These are phyloP conservation scores for Bigelowiella natans DNA, from an alignment of 78 protist species.

Conservation along the genomic window DNA sequence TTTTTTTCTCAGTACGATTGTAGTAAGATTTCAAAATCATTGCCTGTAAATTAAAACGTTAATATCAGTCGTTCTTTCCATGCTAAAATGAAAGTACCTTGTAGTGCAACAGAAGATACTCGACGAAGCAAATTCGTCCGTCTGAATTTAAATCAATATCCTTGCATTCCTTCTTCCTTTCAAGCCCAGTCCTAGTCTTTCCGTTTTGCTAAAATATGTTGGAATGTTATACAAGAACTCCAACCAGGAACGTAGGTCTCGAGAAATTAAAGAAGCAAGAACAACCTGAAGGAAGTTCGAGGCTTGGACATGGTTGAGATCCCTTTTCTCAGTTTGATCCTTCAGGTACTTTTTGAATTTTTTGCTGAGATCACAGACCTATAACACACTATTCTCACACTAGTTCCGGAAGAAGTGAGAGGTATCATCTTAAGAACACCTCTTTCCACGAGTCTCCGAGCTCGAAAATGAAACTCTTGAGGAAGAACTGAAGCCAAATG, in stretches of 20 bases:
- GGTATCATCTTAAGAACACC: too few relatives aligned
- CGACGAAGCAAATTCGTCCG: not conserved
- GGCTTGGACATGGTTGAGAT: constrained; percentile 18
- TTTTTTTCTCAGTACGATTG: not conserved
- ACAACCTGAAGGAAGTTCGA: not conserved
- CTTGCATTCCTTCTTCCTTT: not conserved
- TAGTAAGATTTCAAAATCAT: constrained; percentile 6
- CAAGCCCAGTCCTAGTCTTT: not conserved
- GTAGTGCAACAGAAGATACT: constrained; percentile 22
- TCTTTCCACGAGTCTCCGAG: constrained; percentile 12
- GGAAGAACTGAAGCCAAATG: not conserved
- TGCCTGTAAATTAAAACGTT: not conserved
- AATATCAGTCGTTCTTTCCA: not conserved
- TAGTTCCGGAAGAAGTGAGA: too few relatives aligned
- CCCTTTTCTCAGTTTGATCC: constrained; percentile 2
- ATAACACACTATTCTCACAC: too few relatives aligned
- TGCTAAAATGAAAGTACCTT: not conserved
- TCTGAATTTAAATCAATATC: constrained; percentile 3
- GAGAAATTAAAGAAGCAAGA: too few relatives aligned
- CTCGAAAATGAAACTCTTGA: constrained; percentile 14
- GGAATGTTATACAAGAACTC: too few relatives aligned
- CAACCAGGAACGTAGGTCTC: too few relatives aligned
- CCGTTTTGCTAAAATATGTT: not conserved
- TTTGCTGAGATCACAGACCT: not conserved
- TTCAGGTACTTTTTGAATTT: constrained; percentile 3